A percentile compares a stretch with the other conserved stretches of the same genome.
Conservation (phyloP, 768 basidiomycete genomes). For the Leccinum aurantiacum region DNA sequence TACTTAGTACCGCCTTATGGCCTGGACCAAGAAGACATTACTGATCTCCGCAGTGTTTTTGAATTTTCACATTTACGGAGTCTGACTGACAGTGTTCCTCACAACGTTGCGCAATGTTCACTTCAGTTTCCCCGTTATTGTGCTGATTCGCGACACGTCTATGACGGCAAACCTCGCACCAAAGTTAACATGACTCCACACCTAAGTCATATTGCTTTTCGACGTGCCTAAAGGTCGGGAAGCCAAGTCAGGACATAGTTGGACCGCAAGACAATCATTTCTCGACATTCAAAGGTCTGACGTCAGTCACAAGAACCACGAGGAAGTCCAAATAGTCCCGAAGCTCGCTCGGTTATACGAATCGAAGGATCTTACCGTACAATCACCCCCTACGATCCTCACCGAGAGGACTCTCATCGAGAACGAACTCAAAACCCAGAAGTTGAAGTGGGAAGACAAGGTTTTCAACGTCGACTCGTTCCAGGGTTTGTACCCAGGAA, state of each 20-base stretch:
- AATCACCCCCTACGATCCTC: slow-evolving; percentile 80
- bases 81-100: slow-evolving; percentile 45
- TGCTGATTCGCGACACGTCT: slow-evolving; percentile 51
- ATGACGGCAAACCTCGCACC: slow-evolving; percentile 58
- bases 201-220: slow-evolving; percentile 38
- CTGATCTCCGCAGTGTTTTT: slow-evolving; percentile 70
- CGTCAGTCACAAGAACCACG: slow-evolving; percentile 48
- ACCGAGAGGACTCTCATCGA: slow-evolving; percentile 56
- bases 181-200: slow-evolving; percentile 40
- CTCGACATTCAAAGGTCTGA: background rate
- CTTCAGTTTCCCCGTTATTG: background rate
- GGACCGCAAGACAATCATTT: slow-evolving; percentile 26
- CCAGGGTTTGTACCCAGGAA: slow-evolving; percentile 56
- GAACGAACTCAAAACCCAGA: slow-evolving; percentile 43
- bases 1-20: slow-evolving; percentile 76
- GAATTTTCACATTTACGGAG: slow-evolving; percentile 59
- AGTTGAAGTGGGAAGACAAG: slow-evolving; percentile 58
- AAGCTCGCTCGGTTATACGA: slow-evolving; percentile 55
- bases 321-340: slow-evolving; percentile 53
- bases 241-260: slow-evolving; percentile 33
- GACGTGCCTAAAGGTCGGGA: slow-evolving; percentile 39
- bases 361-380: slow-evolving; percentile 52
- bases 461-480: slow-evolving; percentile 80
- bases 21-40: slow-evolving; percentile 52
- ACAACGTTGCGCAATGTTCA: slow-evolving; percentile 62